Evolutionary conservation across 805 yeast genomes (phyloP).

Genomic region (Metschnikowia baotianmanensis): DNA sequence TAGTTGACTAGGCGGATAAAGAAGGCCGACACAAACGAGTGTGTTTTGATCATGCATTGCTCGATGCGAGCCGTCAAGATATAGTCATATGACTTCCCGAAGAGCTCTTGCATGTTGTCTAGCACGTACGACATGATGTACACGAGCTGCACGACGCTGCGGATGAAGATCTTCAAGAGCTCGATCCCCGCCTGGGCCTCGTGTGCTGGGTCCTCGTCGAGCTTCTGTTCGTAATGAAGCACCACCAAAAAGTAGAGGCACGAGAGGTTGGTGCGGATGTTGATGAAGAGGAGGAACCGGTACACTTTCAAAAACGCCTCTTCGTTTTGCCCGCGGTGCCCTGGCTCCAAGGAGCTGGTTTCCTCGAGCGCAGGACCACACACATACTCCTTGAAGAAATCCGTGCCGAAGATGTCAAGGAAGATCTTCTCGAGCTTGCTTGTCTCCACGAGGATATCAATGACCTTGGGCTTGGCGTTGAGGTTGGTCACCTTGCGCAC

Average conservation of each 20-base stretch:
- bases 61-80: constrained; percentile 37
- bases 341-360: constrained; percentile 9
- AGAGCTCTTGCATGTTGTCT: constrained; percentile 41
- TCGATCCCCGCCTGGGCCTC: constrained; percentile 41
- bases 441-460: constrained; percentile 35
- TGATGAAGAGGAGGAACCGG: constrained; percentile 35
- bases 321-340: constrained; percentile 24
- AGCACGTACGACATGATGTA: constrained; percentile 43
- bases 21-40: constrained; percentile 36
- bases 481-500: constrained; percentile 28
- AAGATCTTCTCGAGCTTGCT: constrained; percentile 36
- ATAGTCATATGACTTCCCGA: constrained; percentile 40
- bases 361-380: constrained; percentile 30
- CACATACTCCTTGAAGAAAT: constrained; percentile 38
- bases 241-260: constrained; percentile 41
- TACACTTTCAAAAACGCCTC: constrained; percentile 33
- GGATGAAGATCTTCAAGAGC: constrained; percentile 39
- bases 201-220: constrained; percentile 25
- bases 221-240: constrained; percentile 38
- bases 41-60: constrained; percentile 40
- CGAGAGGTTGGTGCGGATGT: constrained; percentile 38
- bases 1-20: constrained; percentile 40
- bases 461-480: constrained; percentile 29
- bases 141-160: constrained; percentile 40
- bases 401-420: constrained; percentile 38